Percentiles rank a stretch among this genome's conserved stretches.
These are phyloP conservation scores for Nyctanthes arbortristis DNA, from an alignment of 257 asterid genomes.

Conservation along the genomic window DNA sequence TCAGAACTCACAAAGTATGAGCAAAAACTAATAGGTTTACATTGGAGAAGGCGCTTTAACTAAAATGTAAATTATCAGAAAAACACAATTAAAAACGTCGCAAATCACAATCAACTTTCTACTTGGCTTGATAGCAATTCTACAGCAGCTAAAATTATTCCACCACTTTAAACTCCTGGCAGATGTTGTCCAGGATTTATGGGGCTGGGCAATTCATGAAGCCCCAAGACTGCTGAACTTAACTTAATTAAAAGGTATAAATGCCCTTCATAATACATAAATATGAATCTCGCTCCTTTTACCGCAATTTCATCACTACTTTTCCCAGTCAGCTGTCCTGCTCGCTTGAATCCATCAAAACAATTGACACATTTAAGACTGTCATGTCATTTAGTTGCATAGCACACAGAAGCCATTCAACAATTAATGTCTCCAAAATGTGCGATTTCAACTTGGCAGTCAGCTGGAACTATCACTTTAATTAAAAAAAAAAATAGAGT, in stretches of 20 bases:
- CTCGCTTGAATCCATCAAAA: not conserved
- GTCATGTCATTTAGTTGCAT: not conserved
- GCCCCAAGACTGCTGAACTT: not conserved
- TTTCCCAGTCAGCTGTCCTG: not conserved
- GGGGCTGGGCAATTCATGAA: not conserved
- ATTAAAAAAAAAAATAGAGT: not conserved
- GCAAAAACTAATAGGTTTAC: slow-evolving; percentile 10
- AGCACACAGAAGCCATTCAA: not conserved
- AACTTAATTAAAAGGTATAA: not conserved
- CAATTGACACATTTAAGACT: not conserved
- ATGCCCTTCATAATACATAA: not conserved
- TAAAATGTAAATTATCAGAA: not conserved
- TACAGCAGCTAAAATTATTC: not conserved
- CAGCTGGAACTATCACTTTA: not conserved
- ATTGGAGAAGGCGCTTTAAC: slow-evolving; percentile 8
- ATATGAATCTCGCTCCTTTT: not conserved
- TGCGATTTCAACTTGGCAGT: not conserved
- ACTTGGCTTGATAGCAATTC: not conserved
- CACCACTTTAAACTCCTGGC: not conserved
- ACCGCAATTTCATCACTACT: not conserved
- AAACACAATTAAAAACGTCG: not conserved
- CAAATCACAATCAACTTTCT: not conserved
- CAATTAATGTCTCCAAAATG: not conserved
- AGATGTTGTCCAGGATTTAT: not conserved
- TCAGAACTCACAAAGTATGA: slow-evolving; percentile 21